Percentiles rank a stretch among this genome's conserved stretches.
phyloP scores from a whole-genome alignment of 768 basidiomycete genomes.

The Xerocomellus dryophilus region DNA sequence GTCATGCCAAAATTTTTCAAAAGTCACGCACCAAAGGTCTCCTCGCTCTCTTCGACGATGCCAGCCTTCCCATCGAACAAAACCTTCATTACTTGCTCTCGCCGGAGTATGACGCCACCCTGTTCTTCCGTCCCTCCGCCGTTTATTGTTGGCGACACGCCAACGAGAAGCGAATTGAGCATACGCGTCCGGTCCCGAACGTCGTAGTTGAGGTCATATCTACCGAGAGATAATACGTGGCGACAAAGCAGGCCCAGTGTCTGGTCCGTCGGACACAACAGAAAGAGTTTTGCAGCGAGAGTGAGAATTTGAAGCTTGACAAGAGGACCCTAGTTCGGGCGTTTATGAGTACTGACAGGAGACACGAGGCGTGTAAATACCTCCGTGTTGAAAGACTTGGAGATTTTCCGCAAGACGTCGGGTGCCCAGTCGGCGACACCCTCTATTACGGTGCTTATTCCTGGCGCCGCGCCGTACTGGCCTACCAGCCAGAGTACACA shows the following conservation, averaged over 20 bases:
- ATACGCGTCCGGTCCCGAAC: slow-evolving; percentile 88
- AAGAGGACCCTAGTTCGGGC: slow-evolving; percentile 42
- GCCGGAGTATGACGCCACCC: slow-evolving; percentile 72
- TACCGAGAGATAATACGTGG: slow-evolving; percentile 80
- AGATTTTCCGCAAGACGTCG: slow-evolving; percentile 79
- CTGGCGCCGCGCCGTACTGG: slow-evolving; percentile 62
- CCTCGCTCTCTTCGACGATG: slow-evolving; percentile 38
- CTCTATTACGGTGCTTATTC: slow-evolving; percentile 39
- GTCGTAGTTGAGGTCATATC: slow-evolving; percentile 87
- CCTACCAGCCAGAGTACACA: slow-evolving; percentile 93
- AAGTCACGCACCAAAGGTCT: slow-evolving; percentile 31
- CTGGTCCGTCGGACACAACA: slow-evolving; percentile 56
- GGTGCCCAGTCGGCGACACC: slow-evolving; percentile 80
- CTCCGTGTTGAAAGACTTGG: slow-evolving; percentile 71
- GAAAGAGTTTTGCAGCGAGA: slow-evolving; percentile 80
- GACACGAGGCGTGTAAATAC: slow-evolving; percentile 36
- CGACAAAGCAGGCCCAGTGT: slow-evolving; percentile 53
- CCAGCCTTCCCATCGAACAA: slow-evolving; percentile 73
- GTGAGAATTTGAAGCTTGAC: slow-evolving; percentile 86
- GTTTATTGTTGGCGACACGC: slow-evolving; percentile 41
- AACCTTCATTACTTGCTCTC: slow-evolving; percentile 78
- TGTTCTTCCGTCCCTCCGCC: slow-evolving; percentile 44
- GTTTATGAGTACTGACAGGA: not conserved
- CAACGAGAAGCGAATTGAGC: slow-evolving; percentile 64
- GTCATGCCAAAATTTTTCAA: not conserved